A percentile compares a stretch with the other conserved stretches of the same genome.
phyloP scores from a whole-genome alignment of 169 alveolate genomes.

The Plasmodium vivax region DNA sequence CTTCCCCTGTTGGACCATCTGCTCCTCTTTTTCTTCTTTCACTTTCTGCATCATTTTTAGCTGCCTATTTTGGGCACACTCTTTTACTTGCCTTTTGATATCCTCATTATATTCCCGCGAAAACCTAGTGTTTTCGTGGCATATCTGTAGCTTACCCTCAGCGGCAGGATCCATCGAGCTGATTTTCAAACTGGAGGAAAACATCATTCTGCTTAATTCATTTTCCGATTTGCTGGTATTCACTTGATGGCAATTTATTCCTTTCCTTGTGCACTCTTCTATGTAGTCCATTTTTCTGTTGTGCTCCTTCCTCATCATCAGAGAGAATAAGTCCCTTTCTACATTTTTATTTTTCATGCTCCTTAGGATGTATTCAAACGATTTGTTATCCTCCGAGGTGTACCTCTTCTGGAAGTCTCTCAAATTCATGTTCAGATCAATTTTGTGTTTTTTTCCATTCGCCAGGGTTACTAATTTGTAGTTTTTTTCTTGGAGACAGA shows the following conservation, averaged over 20 bases:
- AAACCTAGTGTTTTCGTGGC: conserved; percentile 73
- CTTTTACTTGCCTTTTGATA: conserved; percentile 40
- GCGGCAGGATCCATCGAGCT: not conserved
- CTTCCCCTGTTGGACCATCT: conserved; percentile 76
- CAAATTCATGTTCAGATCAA: conserved; percentile 77
- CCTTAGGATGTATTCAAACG: conserved; percentile 77
- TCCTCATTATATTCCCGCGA: conserved; percentile 73
- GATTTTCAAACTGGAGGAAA: conserved; percentile 13
- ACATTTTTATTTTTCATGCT: conserved; percentile 73
- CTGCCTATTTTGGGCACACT: conserved; percentile 46
- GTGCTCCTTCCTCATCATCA: conserved; percentile 73
- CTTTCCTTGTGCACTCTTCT: conserved; percentile 78
- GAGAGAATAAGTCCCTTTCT: conserved; percentile 73
- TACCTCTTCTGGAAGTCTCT: conserved; percentile 80
- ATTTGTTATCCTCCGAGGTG: conserved; percentile 83
- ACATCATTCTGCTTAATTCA: conserved; percentile 65
- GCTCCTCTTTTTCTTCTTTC: conserved; percentile 72
- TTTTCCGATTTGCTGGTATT: conserved; percentile 67
- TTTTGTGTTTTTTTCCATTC: conserved; percentile 76
- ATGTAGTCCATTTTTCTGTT: conserved; percentile 74
- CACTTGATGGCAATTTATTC: conserved; percentile 55
- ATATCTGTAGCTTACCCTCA: conserved; percentile 24
- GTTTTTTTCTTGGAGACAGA: conserved; percentile 29
- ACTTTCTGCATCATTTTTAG: conserved; percentile 41
- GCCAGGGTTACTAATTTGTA: conserved; percentile 43